Base-by-base conservation (phyloP, 169 alveolate species). In the Cryptosporidium canis region DNA sequence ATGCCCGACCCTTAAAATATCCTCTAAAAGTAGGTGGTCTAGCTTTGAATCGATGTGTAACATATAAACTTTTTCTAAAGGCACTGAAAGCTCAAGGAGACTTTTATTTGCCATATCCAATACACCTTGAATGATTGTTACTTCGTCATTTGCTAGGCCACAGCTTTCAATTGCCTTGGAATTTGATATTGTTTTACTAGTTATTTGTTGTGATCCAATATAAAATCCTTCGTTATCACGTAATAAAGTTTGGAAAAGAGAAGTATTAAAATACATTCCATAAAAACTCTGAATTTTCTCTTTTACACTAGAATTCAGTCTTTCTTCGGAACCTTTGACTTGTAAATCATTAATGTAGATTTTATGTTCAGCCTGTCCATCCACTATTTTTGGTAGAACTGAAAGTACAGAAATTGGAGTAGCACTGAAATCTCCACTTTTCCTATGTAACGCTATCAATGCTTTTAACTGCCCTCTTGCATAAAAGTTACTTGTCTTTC, bases 51-150 rank as follows among this genome's bases (percentile, higher is more conserved):
- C 92, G 7, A 85, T 55, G 27, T 83, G 93, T 16, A 95, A 85
- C 96, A 92, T 93, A 70, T 67, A 94, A 1, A 85, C 91, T 41
- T 93, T 71, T 16, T 90, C 91, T 18, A 91, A 21, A 7, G 92
- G 91, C 7, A 94, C 92, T 93, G 94, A 93, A 16, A 92, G 91
- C 45, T 92, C 67, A 39, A 83, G 87, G 8, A 94, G 93, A 8
- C 84, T 66, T 67, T 94, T 83, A 9, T 90, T 90, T 55, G 93
- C 85, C 67, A 94, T 56, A 56, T 95, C 96, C 31, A 95, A 64
- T 58, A 94, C 95, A n/a, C 96, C 96, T 39, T 93, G 90, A 45
- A 95, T 66, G 29, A 95, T 64, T 48, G 91, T 90, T 3, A 94
- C 87, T 64, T 95, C 94, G 33, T 92, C 95, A 43, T 83, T 58